These are phyloP conservation scores for Plantago coronopus DNA, from an alignment of 305 asterid genomes.

Conservation along the genomic window DNA sequence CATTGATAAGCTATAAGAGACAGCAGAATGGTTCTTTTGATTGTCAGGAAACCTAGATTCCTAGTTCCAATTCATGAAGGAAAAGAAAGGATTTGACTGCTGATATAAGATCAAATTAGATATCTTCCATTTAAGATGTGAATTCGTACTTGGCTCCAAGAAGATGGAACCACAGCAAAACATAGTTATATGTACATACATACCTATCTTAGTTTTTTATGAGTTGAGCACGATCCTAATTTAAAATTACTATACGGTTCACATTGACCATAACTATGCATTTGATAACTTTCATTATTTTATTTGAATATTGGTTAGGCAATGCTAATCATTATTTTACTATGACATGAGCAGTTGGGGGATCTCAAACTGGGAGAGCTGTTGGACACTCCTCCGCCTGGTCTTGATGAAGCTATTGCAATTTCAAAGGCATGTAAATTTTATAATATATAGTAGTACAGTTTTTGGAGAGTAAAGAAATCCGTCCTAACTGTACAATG, in stretches of 20 bases:
- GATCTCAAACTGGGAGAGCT: conserved; percentile 74
- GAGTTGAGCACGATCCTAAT: background rate
- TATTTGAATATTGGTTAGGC: conserved; percentile 2
- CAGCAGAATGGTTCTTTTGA: background rate
- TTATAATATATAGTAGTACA: background rate
- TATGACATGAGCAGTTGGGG: conserved; percentile 44
- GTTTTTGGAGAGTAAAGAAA: background rate
- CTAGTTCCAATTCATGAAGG: conserved; percentile 2
- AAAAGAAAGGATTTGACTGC: background rate
- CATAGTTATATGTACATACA: background rate
- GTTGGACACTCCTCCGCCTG: conserved; percentile 80
- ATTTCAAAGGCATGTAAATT: conserved; percentile 54
- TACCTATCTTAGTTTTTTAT: conserved; percentile 2
- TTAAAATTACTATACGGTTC: background rate
- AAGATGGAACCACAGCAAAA: conserved; percentile 3
- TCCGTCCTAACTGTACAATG: background rate
- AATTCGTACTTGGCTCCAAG: background rate
- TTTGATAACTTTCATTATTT: background rate
- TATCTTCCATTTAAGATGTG: background rate
- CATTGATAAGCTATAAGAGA: background rate
- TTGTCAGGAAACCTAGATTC: background rate
- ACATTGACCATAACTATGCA: background rate
- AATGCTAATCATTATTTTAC: background rate
- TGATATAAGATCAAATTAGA: conserved; percentile 1
- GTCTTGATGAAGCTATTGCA: conserved; percentile 79